These are phyloP conservation scores for Trichophyton schoenleinii DNA, from an alignment of 2,329 filamentous ascomycete species.

Conservation along the genomic window DNA sequence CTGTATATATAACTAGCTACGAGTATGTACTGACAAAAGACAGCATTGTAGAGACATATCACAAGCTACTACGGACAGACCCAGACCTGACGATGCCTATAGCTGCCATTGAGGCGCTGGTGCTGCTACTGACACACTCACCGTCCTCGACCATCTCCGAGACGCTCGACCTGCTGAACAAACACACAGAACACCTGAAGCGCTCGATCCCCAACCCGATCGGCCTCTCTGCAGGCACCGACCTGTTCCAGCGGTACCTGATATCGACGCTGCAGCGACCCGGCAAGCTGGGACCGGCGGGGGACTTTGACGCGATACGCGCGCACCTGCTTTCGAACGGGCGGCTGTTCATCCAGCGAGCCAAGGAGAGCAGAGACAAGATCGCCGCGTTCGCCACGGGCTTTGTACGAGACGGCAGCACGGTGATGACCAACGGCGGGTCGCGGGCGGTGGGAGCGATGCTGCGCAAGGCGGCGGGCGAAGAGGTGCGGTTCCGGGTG, in stretches of 20 bases:
- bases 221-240: conserved; percentile 82
- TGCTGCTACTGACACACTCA: conserved; percentile 68
- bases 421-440: conserved; percentile 82
- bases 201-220: conserved; percentile 73
- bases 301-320: conserved; percentile 71
- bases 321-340: conserved; percentile 77
- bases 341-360: conserved; percentile 71
- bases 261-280: conserved; percentile 56
- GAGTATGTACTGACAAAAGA: background rate
- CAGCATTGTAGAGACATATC: conserved; percentile 54
- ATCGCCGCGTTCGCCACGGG: conserved; percentile 69
- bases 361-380: conserved; percentile 69
- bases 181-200: conserved; percentile 66
- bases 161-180: conserved; percentile 73
- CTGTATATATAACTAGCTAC: background rate
- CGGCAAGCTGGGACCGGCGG: conserved; percentile 37
- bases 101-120: conserved; percentile 82
- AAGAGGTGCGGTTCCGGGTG: conserved; percentile 62
- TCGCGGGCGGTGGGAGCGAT: conserved; percentile 71
- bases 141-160: conserved; percentile 82
- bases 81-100: conserved; percentile 88
- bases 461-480: conserved; percentile 59
- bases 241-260: conserved; percentile 90
- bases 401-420: conserved; percentile 65
- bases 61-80: conserved; percentile 52